Evolutionary conservation across 768 basidiomycete species (phyloP).

Genomic region (Amanita fuliginea): DNA sequence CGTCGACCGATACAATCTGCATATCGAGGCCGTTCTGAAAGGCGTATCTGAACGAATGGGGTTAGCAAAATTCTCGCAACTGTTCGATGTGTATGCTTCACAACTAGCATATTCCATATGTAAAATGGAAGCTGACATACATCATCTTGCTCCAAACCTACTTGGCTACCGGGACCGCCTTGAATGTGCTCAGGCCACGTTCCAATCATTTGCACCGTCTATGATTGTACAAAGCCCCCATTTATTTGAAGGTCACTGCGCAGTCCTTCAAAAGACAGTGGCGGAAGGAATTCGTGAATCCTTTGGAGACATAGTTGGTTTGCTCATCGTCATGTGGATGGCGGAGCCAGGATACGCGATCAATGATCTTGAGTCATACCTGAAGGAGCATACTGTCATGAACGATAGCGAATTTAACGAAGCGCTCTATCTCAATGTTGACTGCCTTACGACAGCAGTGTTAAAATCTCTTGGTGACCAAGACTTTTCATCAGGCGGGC

Average conservation of each 20-base stretch:
- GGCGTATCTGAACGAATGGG: constrained; percentile 63
- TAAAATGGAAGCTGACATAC: constrained; percentile 34
- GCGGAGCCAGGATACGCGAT: constrained; percentile 17
- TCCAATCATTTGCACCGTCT: constrained; percentile 56
- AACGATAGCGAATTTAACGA: constrained; percentile 22
- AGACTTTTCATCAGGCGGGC: constrained; percentile 41
- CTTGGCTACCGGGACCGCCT: constrained; percentile 66
- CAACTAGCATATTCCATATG: constrained; percentile 66
- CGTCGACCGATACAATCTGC: constrained; percentile 23
- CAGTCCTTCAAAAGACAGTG: constrained; percentile 35
- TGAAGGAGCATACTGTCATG: constrained; percentile 21
- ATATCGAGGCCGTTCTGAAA: constrained; percentile 40
- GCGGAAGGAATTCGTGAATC: constrained; percentile 47
- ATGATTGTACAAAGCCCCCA: constrained; percentile 33
- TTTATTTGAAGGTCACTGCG: constrained; percentile 46
- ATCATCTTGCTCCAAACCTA: constrained; percentile 56
- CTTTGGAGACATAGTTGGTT: constrained; percentile 62
- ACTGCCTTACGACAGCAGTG: constrained; percentile 46
- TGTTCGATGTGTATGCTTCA: constrained; percentile 73
- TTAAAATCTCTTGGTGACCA: constrained; percentile 59
- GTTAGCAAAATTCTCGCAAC: constrained; percentile 39
- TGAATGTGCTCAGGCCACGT: constrained; percentile 56
- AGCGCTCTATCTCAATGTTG: constrained; percentile 27
- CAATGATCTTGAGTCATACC: constrained; percentile 21
- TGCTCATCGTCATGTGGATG: constrained; percentile 40